These are phyloP conservation scores for Tricholoma bakamatsutake DNA, from an alignment of 768 basidiomycete genomes.

Conservation along the genomic window DNA sequence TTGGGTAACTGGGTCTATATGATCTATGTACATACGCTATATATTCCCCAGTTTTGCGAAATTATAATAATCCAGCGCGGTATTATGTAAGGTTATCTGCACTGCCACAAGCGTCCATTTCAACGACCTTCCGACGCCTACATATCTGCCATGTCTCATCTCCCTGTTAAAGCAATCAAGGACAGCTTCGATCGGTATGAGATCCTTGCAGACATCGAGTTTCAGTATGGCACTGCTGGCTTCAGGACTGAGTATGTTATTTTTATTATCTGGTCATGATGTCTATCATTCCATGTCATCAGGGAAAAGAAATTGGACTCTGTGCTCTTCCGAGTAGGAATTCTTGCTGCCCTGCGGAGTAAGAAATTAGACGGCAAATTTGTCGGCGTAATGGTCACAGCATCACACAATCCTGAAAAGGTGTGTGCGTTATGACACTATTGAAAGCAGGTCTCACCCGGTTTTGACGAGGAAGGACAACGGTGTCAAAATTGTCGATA, in stretches of 20 bases:
- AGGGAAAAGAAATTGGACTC: constrained; percentile 75
- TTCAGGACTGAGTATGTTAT: constrained; percentile 79
- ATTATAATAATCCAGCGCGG: too few species aligned
- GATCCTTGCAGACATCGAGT: constrained; percentile 64
- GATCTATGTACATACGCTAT: background rate
- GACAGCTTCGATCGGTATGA: constrained; percentile 55
- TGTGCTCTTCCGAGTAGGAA: constrained; percentile 90
- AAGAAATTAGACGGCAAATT: constrained; percentile 87
- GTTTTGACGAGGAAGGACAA: constrained; percentile 68
- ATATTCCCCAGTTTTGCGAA: too few species aligned
- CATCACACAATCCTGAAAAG: constrained; percentile 98
- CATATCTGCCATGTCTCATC: constrained; percentile 24
- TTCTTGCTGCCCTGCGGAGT: constrained; percentile 87
- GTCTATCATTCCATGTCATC: constrained; percentile 7
- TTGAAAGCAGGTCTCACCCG: constrained; percentile 1
- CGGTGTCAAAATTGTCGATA: constrained; percentile 97
- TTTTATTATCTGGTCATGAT: constrained; percentile 8
- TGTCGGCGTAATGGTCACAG: constrained; percentile 98
- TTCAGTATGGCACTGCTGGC: constrained; percentile 91
- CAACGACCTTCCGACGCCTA: background rate
- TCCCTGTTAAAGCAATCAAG: constrained; percentile 40
- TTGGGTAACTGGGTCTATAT: background rate
- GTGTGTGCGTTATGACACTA: constrained; percentile 36
- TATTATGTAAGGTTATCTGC: background rate
- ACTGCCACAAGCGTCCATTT: background rate